These are phyloP conservation scores for Candida fluviatilis DNA, from an alignment of 805 yeast species.

Conservation along the genomic window DNA sequence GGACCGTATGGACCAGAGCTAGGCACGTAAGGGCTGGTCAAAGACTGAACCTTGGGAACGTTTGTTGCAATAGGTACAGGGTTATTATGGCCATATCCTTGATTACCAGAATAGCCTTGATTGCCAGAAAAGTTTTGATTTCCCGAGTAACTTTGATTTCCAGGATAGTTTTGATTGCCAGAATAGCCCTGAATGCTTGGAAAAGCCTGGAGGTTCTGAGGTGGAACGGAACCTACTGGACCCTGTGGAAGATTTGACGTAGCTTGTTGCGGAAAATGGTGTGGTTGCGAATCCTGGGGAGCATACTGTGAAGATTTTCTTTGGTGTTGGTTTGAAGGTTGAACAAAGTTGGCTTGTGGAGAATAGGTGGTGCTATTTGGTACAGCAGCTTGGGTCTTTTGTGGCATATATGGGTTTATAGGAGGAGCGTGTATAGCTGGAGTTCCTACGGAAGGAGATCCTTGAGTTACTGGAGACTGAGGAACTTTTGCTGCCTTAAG, in stretches of 20 bases:
- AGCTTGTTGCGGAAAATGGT: slow-evolving; percentile 18
- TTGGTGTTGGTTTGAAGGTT: slow-evolving; percentile 2
- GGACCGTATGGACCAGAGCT: slow-evolving; percentile 44
- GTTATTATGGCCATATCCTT: background rate
- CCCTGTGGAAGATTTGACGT: slow-evolving; percentile 2
- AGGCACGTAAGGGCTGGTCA: slow-evolving; percentile 40
- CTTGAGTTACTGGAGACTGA: slow-evolving; percentile 17
- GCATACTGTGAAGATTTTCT: slow-evolving; percentile 5
- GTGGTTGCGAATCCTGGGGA: slow-evolving; percentile 14
- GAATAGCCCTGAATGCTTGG: slow-evolving; percentile 6
- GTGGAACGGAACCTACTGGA: slow-evolving; percentile 4
- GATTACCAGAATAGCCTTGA: slow-evolving; percentile 4
- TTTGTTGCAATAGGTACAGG: slow-evolving; percentile 16
- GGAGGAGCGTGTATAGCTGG: slow-evolving; percentile 15
- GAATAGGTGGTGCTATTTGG: no score
- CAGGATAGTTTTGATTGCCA: no score
- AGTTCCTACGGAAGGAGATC: slow-evolving; percentile 6
- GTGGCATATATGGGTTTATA: slow-evolving; percentile 26
- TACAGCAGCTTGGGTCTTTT: background rate
- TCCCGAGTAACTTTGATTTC: background rate
- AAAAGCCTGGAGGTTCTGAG: slow-evolving; percentile 5
- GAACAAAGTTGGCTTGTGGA: slow-evolving; percentile 7
- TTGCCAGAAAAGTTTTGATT: slow-evolving; percentile 6
- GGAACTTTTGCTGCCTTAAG: slow-evolving; percentile 11
- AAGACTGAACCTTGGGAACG: slow-evolving; percentile 18